phyloP scores from a whole-genome alignment of 305 asterid species.

The Fraxinus platypoda region DNA sequence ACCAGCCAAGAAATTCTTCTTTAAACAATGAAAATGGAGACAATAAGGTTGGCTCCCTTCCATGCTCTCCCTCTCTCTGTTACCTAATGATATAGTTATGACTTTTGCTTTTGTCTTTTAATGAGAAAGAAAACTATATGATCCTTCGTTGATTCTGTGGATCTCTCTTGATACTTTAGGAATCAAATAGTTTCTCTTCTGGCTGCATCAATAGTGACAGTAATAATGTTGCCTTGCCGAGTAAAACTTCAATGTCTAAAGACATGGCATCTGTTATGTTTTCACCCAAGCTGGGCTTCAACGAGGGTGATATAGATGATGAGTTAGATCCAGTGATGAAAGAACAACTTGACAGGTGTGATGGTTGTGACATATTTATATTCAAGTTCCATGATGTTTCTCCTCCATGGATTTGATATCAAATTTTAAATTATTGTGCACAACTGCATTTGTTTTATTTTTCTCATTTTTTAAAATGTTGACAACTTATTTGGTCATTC shows the following conservation, averaged over 20 bases:
- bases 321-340: slow-evolving; percentile 49
- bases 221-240: slow-evolving; percentile 25
- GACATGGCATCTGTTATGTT: slow-evolving; percentile 26
- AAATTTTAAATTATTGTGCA: background rate
- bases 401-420: background rate
- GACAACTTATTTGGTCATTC: background rate
- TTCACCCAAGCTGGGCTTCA: slow-evolving; percentile 37
- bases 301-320: slow-evolving; percentile 42
- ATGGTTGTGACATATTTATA: background rate
- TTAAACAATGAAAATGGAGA: slow-evolving; percentile 30
- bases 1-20: slow-evolving; percentile 20
- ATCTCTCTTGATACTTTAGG: slow-evolving; percentile 18
- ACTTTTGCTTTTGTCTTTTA: background rate
- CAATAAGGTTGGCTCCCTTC: slow-evolving; percentile 24
- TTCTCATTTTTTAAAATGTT: background rate
- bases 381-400: background rate
- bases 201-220: slow-evolving; percentile 18
- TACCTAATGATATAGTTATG: background rate
- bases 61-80: background rate
- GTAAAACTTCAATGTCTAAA: slow-evolving; percentile 25
- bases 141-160: background rate
- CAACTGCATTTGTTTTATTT: background rate
- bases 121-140: background rate
- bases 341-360: slow-evolving; percentile 48
- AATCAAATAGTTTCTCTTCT: slow-evolving; percentile 25